A percentile compares a stretch with the other conserved stretches of the same genome.
phyloP scores from a whole-genome alignment of 768 basidiomycete species.

The Cystobasidium ongulense region DNA sequence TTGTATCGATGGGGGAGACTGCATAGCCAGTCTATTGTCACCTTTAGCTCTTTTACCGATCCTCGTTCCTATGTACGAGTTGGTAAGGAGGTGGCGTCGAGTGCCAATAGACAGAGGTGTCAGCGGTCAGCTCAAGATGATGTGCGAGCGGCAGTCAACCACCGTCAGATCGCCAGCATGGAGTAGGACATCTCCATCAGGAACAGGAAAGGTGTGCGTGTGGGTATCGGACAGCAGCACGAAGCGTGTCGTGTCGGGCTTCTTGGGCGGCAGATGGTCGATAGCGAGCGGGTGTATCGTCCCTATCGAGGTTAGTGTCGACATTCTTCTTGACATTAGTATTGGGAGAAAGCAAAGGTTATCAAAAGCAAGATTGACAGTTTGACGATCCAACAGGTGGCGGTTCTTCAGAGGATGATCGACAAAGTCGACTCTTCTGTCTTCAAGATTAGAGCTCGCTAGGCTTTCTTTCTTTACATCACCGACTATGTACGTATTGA shows the following conservation, averaged over 20 bases:
- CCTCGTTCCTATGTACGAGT: background rate
- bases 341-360: no score
- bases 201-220: conserved; percentile 35
- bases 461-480: no score
- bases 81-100: background rate
- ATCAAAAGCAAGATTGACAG: no score
- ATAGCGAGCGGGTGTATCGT: background rate
- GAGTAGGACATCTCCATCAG: conserved; percentile 38
- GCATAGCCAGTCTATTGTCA: conserved; percentile 16
- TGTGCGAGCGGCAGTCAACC: background rate
- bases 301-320: background rate
- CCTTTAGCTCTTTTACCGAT: background rate
- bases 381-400: no score
- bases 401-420: no score
- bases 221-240: conserved; percentile 39
- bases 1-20: conserved; percentile 47
- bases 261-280: conserved; percentile 1
- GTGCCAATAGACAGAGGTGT: background rate
- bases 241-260: conserved; percentile 32
- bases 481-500: no score
- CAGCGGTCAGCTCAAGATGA: no score
- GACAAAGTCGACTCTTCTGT: no score
- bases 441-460: no score
- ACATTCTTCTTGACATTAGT: no score
- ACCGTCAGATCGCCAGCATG: conserved; percentile 40